Percentiles rank a stretch among this genome's conserved stretches.
Conservation (phyloP, 345 rosid genomes). For the Salix exigua region DNA sequence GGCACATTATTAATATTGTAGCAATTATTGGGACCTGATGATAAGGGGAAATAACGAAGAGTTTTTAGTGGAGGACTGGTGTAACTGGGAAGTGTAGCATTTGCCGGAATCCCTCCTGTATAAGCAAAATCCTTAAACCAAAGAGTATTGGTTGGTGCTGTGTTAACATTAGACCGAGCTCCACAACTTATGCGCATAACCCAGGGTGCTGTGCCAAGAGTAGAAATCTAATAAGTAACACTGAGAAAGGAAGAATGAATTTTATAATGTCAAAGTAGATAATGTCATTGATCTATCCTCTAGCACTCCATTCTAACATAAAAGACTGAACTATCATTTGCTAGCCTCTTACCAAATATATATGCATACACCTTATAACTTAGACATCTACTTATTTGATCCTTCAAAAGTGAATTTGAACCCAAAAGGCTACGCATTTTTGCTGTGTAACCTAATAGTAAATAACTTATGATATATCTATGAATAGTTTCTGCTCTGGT, state of each 20-base stretch:
- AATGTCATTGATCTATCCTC: background rate
- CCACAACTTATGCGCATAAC: slow-evolving; percentile 94
- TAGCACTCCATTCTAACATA: background rate
- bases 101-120: slow-evolving; percentile 81
- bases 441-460: background rate
- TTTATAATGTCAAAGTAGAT: background rate
- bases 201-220: slow-evolving; percentile 62
- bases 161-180: slow-evolving; percentile 51
- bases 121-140: slow-evolving; percentile 93
- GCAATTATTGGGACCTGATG: slow-evolving; percentile 89
- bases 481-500: background rate
- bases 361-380: background rate
- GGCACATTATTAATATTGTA: slow-evolving; percentile 66
- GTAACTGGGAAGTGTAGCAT: slow-evolving; percentile 48
- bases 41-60: slow-evolving; percentile 81
- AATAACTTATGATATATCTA: background rate
- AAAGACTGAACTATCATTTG: background rate
- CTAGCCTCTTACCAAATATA: background rate
- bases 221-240: background rate
- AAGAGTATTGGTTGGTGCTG: slow-evolving; percentile 68
- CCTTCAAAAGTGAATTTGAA: background rate
- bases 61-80: slow-evolving; percentile 71
- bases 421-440: background rate
- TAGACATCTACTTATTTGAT: background rate
- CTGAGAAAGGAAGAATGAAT: background rate